Evolutionary conservation across 176 grass and related monocot species (phyloP).

Genomic region (Zoysia japonica): DNA sequence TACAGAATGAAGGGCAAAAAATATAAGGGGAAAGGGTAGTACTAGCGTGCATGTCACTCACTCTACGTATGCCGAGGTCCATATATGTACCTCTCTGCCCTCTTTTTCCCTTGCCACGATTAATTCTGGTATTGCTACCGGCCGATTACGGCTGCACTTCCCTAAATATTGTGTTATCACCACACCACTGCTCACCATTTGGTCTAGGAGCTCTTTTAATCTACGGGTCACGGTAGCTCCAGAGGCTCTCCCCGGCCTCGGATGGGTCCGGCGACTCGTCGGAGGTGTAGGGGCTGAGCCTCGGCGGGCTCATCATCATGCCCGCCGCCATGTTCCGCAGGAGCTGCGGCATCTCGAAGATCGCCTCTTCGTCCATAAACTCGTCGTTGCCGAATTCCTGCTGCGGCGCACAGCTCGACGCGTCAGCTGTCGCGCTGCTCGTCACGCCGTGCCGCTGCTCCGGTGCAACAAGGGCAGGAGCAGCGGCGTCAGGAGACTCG

Average conservation of each 20-base stretch:
- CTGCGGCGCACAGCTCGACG: neutral
- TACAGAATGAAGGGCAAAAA: constrained; percentile 19
- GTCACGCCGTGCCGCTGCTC: neutral
- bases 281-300: constrained; percentile 46
- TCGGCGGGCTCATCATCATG: constrained; percentile 84
- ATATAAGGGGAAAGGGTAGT: neutral
- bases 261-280: constrained; percentile 60
- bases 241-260: constrained; percentile 61
- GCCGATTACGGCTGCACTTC: neutral
- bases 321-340: constrained; percentile 78
- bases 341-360: constrained; percentile 71
- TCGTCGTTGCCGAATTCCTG: neutral
- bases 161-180: constrained; percentile 26
- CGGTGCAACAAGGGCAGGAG: neutral
- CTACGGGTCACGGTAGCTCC: constrained; percentile 79
- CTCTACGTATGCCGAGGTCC: constrained; percentile 29
- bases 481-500: neutral
- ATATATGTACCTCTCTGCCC: neutral
- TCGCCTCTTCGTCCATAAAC: constrained; percentile 66
- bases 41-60: neutral
- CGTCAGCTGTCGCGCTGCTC: neutral
- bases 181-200: constrained; percentile 15
- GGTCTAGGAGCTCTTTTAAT: neutral
- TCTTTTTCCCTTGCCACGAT: constrained; percentile 11
- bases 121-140: constrained; percentile 30